Conservation (phyloP, 768 basidiomycete genomes). For the Rhodotorula kratochvilovae region DNA sequence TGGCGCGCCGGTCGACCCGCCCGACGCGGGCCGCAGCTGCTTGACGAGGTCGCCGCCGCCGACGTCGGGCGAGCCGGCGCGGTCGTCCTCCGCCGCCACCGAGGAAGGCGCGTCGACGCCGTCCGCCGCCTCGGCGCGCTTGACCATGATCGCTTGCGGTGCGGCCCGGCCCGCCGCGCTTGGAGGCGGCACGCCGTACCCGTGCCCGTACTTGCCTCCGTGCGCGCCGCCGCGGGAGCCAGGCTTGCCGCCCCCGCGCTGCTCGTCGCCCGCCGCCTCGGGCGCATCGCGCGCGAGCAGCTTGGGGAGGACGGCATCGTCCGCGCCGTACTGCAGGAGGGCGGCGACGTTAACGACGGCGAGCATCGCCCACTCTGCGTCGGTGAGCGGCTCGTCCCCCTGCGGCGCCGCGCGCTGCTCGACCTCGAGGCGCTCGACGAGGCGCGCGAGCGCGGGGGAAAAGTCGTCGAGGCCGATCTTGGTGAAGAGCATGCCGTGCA, state of each 20-base stretch:
- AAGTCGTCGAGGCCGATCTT: constrained; percentile 93
- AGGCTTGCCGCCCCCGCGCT: background rate
- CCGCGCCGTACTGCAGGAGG: constrained; percentile 79
- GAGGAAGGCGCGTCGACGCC: too few relatives aligned
- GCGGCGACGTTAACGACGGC: constrained; percentile 74
- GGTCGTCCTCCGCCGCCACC: background rate
- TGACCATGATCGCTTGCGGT: constrained; percentile 39
- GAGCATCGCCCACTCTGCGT: constrained; percentile 95
- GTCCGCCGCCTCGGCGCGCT: constrained; percentile 5
- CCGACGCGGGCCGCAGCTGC: constrained; percentile 24
- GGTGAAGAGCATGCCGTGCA: constrained; percentile 97
- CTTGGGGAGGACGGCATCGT: constrained; percentile 64
- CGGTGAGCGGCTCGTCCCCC: constrained; percentile 7
- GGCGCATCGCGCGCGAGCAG: constrained; percentile 18
- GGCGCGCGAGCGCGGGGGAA: constrained; percentile 68
- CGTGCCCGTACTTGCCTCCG: background rate
- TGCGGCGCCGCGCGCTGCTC: constrained; percentile 51
- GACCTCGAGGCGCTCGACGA: constrained; percentile 59
- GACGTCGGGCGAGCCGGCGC: background rate
- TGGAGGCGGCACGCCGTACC: background rate
- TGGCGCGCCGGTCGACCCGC: constrained; percentile 26
- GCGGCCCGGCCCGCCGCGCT: background rate
- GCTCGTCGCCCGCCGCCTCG: background rate
- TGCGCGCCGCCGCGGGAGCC: background rate
- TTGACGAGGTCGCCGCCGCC: constrained; percentile 33